Evolutionary conservation across 495 filamentous ascomycete genomes (phyloP), one percentile per base, ranked within the genome.

Genomic region (Aspergillus homomorphus): DNA sequence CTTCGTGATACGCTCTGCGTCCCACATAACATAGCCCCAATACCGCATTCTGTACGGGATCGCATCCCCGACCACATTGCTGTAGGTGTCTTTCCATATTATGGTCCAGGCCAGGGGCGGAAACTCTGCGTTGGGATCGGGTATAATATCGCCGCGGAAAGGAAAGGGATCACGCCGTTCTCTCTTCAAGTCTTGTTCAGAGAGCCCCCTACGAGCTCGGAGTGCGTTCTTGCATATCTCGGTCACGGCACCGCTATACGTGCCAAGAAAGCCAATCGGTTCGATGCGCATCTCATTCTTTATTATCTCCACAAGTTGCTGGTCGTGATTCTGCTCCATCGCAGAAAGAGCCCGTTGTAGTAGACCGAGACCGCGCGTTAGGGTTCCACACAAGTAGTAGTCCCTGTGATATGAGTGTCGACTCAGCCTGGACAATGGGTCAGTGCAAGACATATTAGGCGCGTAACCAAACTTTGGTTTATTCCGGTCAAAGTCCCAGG

Each of bases 11-110:
- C 63, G 60, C 14, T 10, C 38, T 1, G 57, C 45, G 45, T 69
- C 67, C 67, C 69, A 70, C 53, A 67, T 60, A 4, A 63, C 58
- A 38, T 62, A 66, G 1, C 65, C 67, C 66, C 62, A 66, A 26
- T 3, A 0, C 14, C 48, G 46, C 1, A 66, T 8, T 1, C 20
- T 16, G 18, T 45, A 41, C 9, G 3, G 33, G 9, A 67, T 30
- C 30, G 23, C 48, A 16, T 44, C 22, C n/a, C 63, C 67, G 26
- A 43, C 55, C n/a, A 52, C 3, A 23, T 70, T 68, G 9, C 54
- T 61, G 26, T 59, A 62, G 4, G 54, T 61, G 28, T 33, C 63
- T 20, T 43, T 15, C 63, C 63, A 67, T 4, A 61, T 22, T 7
- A 65, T 19, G 14, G 59, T 66, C 65, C 67, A 72, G 21, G 65